Evolutionary conservation across 495 filamentous ascomycete species (phyloP), one percentile per base, ranked within the genome.

Genomic region (Penicillium robsamsonii): DNA sequence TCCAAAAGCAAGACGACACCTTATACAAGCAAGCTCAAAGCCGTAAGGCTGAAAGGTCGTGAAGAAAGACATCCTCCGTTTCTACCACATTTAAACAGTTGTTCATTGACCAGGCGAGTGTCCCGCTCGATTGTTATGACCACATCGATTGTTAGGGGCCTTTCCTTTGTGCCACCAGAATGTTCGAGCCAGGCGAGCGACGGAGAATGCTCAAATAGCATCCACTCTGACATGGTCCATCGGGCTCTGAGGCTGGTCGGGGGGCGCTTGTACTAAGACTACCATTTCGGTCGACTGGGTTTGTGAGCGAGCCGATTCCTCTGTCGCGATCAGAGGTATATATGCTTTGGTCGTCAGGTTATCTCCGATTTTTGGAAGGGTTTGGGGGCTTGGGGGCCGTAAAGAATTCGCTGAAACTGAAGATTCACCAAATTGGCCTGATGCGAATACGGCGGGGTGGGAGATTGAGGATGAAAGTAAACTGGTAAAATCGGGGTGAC

Each of bases 161-260:
- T 43, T 43, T 22, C 22, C 18, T 43, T 5, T 17, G 18, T 43
- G 41, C 41, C 18, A 43, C 41, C 18, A 24, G 18, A 24, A 43
- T 43, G 41, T 43, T 43, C 41, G 41, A 43, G 41, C 41, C 18
- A 43, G 41, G 41, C 41, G 41, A 43, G 41, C 18, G 41, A 43
- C 41, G 18, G 41, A 43, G 41, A 43, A 43, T 22, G 22, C 18
- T 43, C 22, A 43, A 43, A 18, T 43, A 43, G 41, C 41, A 43
- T 43, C 24, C 18, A 43, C 41, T 18, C 41, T 43, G 41, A 24
- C 18, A 43, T 43, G 18, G 41, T 18, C 41, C 41, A 43, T 43
- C 41, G 41, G 41, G 24, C 41, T 43, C 18, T 18, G 41, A 43
- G 22, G 41, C 41, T 43, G 41, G 41, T 43, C 18, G 41, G 41